Conservation (phyloP, 192 early-diverging fungal genomes). For the Kickxella alabastrina region DNA sequence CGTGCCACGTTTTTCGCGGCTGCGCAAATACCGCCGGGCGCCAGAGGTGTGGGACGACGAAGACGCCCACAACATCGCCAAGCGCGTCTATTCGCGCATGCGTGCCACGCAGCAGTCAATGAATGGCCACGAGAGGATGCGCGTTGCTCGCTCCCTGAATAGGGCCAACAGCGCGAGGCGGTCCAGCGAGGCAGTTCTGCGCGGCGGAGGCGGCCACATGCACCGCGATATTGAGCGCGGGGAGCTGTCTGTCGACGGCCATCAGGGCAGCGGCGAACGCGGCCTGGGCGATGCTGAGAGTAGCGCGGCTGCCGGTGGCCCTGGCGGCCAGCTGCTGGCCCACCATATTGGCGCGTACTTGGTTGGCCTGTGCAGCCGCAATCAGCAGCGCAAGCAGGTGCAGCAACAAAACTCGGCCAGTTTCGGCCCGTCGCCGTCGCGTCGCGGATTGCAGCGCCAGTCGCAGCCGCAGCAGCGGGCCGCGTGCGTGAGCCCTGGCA, state of each 20-base stretch:
- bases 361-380: slow-evolving; percentile 2
- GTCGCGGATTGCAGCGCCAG: background rate
- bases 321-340: slow-evolving; percentile 13
- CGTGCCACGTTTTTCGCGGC: slow-evolving; percentile 38
- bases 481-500: background rate
- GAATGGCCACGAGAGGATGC: background rate
- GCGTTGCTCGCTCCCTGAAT: slow-evolving; percentile 2
- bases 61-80: slow-evolving; percentile 39
- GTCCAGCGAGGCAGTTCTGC: slow-evolving; percentile 18
- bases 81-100: slow-evolving; percentile 20
- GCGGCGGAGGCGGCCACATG: slow-evolving; percentile 12
- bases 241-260: slow-evolving; percentile 16
- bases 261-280: slow-evolving; percentile 38
- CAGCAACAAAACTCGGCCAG: slow-evolving; percentile 15
- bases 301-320: background rate
- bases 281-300: background rate
- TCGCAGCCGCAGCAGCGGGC: slow-evolving; percentile 5
- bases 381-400: background rate
- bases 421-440: slow-evolving; percentile 5
- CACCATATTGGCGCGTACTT: slow-evolving; percentile 28
- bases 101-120: slow-evolving; percentile 1
- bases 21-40: slow-evolving; percentile 43
- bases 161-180: background rate
- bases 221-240: slow-evolving; percentile 20
- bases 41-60: slow-evolving; percentile 50